A percentile compares a stretch with the other conserved stretches of the same genome.
Evolutionary conservation across 2,329 filamentous ascomycete species (phyloP).

Genomic region (Fusarium sororula): DNA sequence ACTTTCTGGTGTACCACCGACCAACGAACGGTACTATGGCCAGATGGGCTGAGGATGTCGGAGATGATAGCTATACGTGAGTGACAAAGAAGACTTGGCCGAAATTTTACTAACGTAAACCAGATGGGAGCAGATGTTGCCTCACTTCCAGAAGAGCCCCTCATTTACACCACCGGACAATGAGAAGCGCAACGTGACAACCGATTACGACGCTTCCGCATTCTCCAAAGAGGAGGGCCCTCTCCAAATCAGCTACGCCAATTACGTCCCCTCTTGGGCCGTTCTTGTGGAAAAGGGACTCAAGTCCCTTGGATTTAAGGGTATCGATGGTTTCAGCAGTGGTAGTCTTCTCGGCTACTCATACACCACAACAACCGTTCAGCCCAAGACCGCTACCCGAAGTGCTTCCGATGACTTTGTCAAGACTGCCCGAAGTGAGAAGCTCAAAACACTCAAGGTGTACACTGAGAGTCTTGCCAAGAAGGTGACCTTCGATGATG

Average conservation of each 20-base stretch:
- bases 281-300: conserved; percentile 38
- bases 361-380: conserved; percentile 34
- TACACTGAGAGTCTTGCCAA: conserved; percentile 54
- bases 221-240: conserved; percentile 40
- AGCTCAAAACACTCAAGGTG: conserved; percentile 49
- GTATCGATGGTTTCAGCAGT: conserved; percentile 31
- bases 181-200: conserved; percentile 35
- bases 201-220: conserved; percentile 39
- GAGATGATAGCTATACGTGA: conserved; percentile 42
- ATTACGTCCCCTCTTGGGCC: conserved; percentile 38
- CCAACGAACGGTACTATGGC: conserved; percentile 45
- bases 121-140: conserved; percentile 39
- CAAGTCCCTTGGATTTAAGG: conserved; percentile 40
- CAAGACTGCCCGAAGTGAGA: conserved; percentile 38
- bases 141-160: conserved; percentile 41
- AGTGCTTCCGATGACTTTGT: conserved; percentile 42
- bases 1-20: conserved; percentile 49
- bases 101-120: accelerated
- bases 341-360: conserved; percentile 40
- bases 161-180: conserved; percentile 41
- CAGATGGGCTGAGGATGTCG: conserved; percentile 42
- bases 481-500: conserved; percentile 54
- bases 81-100: accelerated
- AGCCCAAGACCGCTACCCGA: conserved; percentile 32
- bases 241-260: conserved; percentile 41